Base-by-base conservation (phyloP, 176 grass and related monocot genomes). In the Oryza meyeriana region DNA sequence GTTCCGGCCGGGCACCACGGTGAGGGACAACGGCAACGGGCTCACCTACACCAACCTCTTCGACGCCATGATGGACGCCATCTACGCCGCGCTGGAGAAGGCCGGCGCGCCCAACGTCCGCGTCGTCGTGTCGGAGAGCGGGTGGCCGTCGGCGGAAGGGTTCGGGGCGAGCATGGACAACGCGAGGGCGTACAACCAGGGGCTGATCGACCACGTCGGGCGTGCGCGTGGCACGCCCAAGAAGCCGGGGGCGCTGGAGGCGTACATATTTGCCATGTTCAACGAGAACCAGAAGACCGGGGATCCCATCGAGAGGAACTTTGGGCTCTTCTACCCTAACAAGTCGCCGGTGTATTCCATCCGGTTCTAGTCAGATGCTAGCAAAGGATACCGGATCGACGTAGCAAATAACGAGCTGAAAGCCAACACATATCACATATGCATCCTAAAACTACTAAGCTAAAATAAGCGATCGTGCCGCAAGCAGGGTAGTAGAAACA, bases 211-310 rank as follows among this genome's bases (percentile, higher is more conserved):
- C 27, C 93, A 94, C 16, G 79, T 85, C 0, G 22, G 64, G 5
- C 22, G 61, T 0, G 22, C 58, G 5, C 22, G 61, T 0, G 92
- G 90, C 34, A 92, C 93, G 2, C 89, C 93, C 20, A 90, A 72
- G 87, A 86, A 47, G 47, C 64, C 44, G 0, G 81, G 79, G 0
- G 0, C 65, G 1, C 7, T 94, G 8, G 89, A 92, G 75, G 58
- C 89, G 0, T 94, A 64, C 71, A 74, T 94, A 26, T 92, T 92
- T 66, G 89, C 89, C 17, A 94, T 94, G 89, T 94, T 94, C 78
- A 90, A 87, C 18, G 90, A 94, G 89, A 81, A 94, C 77, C 64
- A 82, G 78, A 92, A 94, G 75, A 1, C 1, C 1, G 87, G 85
- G 2, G 87, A 81, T 1, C 2, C 31, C 2, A 87, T 71, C 0